Conservation (phyloP, 108 stramenopile species). For the Cafeteria roenbergensis region DNA sequence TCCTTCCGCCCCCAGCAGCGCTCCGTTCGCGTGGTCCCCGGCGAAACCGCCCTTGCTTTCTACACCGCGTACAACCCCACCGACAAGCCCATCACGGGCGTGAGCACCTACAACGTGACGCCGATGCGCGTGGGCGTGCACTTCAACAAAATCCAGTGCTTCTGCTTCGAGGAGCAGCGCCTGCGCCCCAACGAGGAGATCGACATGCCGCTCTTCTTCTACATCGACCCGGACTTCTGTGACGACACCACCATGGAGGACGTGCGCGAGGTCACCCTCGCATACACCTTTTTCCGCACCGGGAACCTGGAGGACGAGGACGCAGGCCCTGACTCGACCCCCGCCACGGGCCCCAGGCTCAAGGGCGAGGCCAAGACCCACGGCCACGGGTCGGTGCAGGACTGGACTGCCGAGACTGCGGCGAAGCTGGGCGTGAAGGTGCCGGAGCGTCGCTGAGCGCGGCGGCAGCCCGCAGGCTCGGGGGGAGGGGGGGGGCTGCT, state of each 20-base stretch:
- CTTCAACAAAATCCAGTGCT: conserved; percentile 99
- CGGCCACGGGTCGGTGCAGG: too few species aligned
- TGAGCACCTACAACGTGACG: conserved; percentile 97
- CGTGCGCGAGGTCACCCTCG: conserved; percentile 75
- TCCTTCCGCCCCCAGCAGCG: conserved; percentile 73
- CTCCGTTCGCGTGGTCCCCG: conserved; percentile 85
- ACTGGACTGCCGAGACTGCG: too few species aligned
- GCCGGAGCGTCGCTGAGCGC: too few species aligned
- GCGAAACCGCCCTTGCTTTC: conserved; percentile 90
- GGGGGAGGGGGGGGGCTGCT: too few species aligned
- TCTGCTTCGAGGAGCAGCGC: conserved; percentile 99
- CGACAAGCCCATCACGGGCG: conserved; percentile 87
- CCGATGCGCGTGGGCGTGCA: conserved; percentile 86
- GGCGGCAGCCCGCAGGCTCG: too few species aligned
- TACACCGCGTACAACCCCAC: conserved; percentile 82
- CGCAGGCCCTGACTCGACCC: too few species aligned
- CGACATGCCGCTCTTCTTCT: conserved; percentile 84
- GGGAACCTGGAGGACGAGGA: background rate
- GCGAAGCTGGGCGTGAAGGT: too few species aligned
- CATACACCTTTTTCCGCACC: conserved; percentile 79
- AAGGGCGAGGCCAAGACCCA: too few species aligned
- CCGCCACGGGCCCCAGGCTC: too few species aligned
- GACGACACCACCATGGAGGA: conserved; percentile 76
- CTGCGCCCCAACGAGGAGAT: conserved; percentile 84
- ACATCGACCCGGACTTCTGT: conserved; percentile 88